phyloP scores from a whole-genome alignment of 2,329 filamentous ascomycete genomes.

The Pezicula rhizophila region DNA sequence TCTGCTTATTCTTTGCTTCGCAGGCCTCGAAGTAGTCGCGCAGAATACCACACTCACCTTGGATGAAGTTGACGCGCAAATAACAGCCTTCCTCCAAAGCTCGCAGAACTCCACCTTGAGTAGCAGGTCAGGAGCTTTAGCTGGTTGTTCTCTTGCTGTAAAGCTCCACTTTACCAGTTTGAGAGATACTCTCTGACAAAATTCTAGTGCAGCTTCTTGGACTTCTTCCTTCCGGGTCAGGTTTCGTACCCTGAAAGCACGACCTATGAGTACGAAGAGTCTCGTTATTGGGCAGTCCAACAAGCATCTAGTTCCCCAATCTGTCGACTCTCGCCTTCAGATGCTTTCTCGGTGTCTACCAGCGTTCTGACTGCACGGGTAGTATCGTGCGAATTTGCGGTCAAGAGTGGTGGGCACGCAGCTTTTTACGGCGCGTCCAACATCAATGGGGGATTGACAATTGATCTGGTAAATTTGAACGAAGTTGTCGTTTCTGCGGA shows the following conservation, averaged over 20 bases:
- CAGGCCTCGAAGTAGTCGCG: not conserved
- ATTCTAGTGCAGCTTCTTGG: slow-evolving; percentile 11
- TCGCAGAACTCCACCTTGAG: slow-evolving; percentile 1
- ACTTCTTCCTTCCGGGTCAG: slow-evolving; percentile 7
- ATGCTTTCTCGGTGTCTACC: slow-evolving; percentile 5
- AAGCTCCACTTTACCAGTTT: not conserved
- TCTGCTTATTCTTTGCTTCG: not conserved
- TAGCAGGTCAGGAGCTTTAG: not conserved
- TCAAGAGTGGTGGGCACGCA: slow-evolving; percentile 33
- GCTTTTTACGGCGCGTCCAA: slow-evolving; percentile 9
- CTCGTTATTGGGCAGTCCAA: slow-evolving; percentile 6
- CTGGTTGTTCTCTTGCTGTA: not conserved
- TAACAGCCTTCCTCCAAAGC: not conserved
- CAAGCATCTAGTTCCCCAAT: slow-evolving; percentile 4
- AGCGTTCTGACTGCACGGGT: slow-evolving; percentile 2
- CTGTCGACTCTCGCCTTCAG: slow-evolving; percentile 8
- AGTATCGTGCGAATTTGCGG: slow-evolving; percentile 23
- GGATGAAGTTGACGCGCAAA: not conserved
- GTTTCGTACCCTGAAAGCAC: slow-evolving; percentile 13
- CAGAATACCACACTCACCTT: not conserved
- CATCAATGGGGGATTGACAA: slow-evolving; percentile 11
- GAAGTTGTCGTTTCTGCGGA: slow-evolving; percentile 2
- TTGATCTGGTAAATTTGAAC: slow-evolving; percentile 11
- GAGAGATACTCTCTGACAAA: not conserved
- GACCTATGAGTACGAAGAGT: slow-evolving; percentile 11